Conservation (phyloP, 805 yeast species). For the Barnettozyma sucrosica region DNA sequence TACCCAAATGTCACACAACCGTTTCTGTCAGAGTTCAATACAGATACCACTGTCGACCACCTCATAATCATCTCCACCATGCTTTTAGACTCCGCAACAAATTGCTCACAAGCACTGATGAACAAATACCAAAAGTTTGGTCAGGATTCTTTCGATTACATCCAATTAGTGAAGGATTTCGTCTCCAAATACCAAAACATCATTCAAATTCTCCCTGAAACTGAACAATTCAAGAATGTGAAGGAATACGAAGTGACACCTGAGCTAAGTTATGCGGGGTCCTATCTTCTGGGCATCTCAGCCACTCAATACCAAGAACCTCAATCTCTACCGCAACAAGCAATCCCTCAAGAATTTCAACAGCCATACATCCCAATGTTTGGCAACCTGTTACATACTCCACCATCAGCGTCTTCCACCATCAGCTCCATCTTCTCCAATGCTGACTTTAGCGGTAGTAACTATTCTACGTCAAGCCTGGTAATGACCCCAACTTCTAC, state of each 20-base stretch:
- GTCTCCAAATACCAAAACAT: constrained; percentile 1
- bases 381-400: constrained; percentile 6
- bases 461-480: constrained; percentile 9
- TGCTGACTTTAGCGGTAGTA: constrained; percentile 4
- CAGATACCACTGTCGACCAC: constrained; percentile 11
- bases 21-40: constrained; percentile 22
- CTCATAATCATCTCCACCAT: constrained; percentile 15
- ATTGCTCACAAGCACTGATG: constrained; percentile 20
- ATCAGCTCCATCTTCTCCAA: constrained; percentile 10
- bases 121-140: constrained; percentile 18
- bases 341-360: not conserved
- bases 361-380: constrained; percentile 3
- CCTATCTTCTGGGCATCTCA: constrained; percentile 9
- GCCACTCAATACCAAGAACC: not conserved
- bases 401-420: constrained; percentile 13
- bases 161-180: constrained; percentile 6
- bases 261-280: constrained; percentile 9
- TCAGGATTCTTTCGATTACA: constrained; percentile 3
- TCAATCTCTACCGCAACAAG: not conserved
- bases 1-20: constrained; percentile 22
- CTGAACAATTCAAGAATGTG: constrained; percentile 3
- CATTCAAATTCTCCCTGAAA: constrained; percentile 6
- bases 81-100: constrained; percentile 15
- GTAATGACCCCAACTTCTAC: constrained; percentile 8
- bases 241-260: constrained; percentile 3